Percentiles rank a stretch among this genome's conserved stretches.
Evolutionary conservation across 768 basidiomycete genomes (phyloP).

Genomic region (Rubroboletus pulcherrimus): DNA sequence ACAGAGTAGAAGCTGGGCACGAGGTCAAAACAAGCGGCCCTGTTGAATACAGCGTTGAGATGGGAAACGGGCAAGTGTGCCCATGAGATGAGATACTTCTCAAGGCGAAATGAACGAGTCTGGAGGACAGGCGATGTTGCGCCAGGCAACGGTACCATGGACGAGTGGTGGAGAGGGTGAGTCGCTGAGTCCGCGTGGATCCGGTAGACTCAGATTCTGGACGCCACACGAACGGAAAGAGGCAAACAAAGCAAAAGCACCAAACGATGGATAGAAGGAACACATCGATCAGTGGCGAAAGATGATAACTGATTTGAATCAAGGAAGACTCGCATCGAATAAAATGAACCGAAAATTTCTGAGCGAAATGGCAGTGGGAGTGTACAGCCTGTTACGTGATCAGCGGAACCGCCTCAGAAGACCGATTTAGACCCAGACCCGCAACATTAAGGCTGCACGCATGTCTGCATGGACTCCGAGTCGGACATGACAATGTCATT

Average conservation of each 20-base stretch:
- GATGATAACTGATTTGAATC: slow-evolving; percentile 14
- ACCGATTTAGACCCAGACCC: slow-evolving; percentile 14
- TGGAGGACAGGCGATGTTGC: slow-evolving; percentile 8
- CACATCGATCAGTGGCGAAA: slow-evolving; percentile 14
- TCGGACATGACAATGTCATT: not conserved
- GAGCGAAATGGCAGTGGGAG: slow-evolving; percentile 18
- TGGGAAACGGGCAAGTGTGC: slow-evolving; percentile 20
- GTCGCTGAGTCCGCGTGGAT: slow-evolving; percentile 28
- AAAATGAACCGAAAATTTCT: slow-evolving; percentile 16
- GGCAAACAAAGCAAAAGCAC: slow-evolving; percentile 9
- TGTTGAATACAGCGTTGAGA: slow-evolving; percentile 24
- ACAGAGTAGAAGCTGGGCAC: slow-evolving; percentile 37
- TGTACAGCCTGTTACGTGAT: slow-evolving; percentile 30
- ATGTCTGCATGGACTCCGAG: not conserved
- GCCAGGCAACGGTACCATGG: slow-evolving; percentile 1
- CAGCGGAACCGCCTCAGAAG: slow-evolving; percentile 22
- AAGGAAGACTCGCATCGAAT: slow-evolving; percentile 16
- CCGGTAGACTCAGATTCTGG: slow-evolving; percentile 18
- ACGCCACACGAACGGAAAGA: slow-evolving; percentile 16
- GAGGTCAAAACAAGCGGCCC: slow-evolving; percentile 34
- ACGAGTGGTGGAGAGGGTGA: slow-evolving; percentile 7
- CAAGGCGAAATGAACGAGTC: slow-evolving; percentile 10
- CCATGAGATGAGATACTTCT: slow-evolving; percentile 14
- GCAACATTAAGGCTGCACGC: not conserved
- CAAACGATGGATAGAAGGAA: slow-evolving; percentile 10